Evolutionary conservation across 176 grass and related monocot genomes (phyloP), one percentile per base, ranked within the genome.

Genomic region (Musa troglodytarum): DNA sequence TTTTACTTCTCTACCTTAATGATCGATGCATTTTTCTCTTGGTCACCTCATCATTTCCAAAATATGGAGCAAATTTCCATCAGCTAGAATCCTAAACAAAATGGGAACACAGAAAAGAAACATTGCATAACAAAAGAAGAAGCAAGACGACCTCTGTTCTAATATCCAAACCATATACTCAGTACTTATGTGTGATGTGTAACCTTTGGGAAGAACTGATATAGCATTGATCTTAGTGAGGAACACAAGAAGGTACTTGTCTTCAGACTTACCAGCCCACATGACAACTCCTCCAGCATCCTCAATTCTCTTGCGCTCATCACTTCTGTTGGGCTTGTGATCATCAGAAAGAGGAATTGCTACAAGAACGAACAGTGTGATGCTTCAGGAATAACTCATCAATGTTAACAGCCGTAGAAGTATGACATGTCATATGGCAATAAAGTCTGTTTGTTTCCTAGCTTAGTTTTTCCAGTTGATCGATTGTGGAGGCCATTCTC

Each of bases 291-390:
- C 34, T 43, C 34, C 34, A 43, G 34, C 34, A 6, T 43, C 34
- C 34, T 43, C 34, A 43, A 43, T 43, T 43, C 34, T 43, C 4
- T 43, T 43, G 34, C 34, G 34, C 34, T 43, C 34, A 43, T 43
- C 34, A 12, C 86, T 96, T 87, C 92, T 87, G 53, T 92, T 85
- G 70, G 92, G 88, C 76, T 96, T 96, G 73, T 96, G 92, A 78
- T 96, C 92, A 63, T 84, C 84, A 52, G 92, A 92, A 49, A 96
- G 86, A 72, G 89, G 71, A 85, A 96, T 92, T 80, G 89, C 92
- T 96, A 53, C 22, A 80, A 85, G 1, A 58, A 85, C 8, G 77
- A 13, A 76, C 56, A 54, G 10, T 56, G 57, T 76, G 68, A 50
- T 62, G 56, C 29, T 65, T 76, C 71, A 84, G 51, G 9, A 82